Conservation (phyloP, 2,329 filamentous ascomycete species). For the Nannizziopsis barbatae region DNA sequence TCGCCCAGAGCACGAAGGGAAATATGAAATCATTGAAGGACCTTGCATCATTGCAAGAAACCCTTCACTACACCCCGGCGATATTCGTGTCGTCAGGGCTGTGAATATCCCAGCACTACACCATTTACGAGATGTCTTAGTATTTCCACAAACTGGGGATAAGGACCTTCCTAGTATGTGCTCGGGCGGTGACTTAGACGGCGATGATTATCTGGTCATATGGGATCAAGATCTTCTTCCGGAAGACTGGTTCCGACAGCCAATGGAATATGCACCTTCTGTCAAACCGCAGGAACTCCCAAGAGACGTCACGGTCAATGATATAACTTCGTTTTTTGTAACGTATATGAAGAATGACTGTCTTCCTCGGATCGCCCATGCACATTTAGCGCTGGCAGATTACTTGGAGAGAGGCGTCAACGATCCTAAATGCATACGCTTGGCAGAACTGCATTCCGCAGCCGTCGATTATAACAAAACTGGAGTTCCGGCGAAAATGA, state of each 20-base stretch:
- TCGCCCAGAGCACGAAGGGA: constrained; percentile 41
- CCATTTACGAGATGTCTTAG: constrained; percentile 74
- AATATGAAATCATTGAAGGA: constrained; percentile 58
- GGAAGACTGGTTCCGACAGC: constrained; percentile 54
- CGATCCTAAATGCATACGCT: constrained; percentile 55
- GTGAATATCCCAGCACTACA: constrained; percentile 61
- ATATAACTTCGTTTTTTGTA: constrained; percentile 78
- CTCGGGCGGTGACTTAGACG: constrained; percentile 88
- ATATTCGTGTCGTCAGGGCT: constrained; percentile 76
- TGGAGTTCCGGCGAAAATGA: constrained; percentile 62
- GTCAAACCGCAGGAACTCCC: constrained; percentile 46
- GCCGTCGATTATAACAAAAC: constrained; percentile 95
- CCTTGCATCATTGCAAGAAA: constrained; percentile 80
- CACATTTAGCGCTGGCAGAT: constrained; percentile 73
- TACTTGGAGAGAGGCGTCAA: constrained; percentile 50
- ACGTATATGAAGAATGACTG: constrained; percentile 85
- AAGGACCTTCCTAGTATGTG: constrained; percentile 85
- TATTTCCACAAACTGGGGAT: constrained; percentile 74
- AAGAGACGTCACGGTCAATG: constrained; percentile 55
- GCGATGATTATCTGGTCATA: constrained; percentile 88
- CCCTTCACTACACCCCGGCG: constrained; percentile 84
- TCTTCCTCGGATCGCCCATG: constrained; percentile 65
- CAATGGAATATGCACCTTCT: constrained; percentile 62
- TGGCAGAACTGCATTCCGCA: constrained; percentile 73
- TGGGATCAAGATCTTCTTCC: constrained; percentile 75